Conservation (phyloP, 208 protist genomes). For the Leishmania braziliensis region DNA sequence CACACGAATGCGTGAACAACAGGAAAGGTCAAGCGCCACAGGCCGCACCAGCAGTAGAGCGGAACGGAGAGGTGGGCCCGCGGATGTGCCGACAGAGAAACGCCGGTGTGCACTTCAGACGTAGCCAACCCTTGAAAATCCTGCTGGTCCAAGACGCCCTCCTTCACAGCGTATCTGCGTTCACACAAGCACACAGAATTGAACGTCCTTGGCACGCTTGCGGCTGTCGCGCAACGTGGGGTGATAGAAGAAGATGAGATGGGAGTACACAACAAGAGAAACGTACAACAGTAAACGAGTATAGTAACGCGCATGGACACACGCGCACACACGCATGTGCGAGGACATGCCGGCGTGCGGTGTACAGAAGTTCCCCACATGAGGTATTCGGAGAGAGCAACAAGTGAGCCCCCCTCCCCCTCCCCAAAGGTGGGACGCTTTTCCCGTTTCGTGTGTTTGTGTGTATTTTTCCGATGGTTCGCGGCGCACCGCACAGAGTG, state of each 20-base stretch:
- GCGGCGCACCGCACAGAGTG: neutral
- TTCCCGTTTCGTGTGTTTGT: too few relatives aligned
- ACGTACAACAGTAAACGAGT: neutral
- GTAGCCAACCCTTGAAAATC: neutral
- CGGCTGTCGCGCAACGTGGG: neutral
- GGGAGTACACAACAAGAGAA: neutral
- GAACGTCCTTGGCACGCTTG: neutral
- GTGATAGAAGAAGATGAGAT: slow-evolving; percentile 1
- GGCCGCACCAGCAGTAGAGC: neutral
- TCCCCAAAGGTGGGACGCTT: neutral
- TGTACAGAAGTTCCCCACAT: neutral
- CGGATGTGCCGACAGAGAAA: neutral
- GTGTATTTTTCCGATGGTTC: neutral
- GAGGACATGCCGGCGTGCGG: neutral
- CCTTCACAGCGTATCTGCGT: neutral
- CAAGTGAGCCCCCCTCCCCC: neutral
- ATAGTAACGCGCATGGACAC: neutral
- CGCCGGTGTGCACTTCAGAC: neutral
- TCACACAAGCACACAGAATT: neutral
- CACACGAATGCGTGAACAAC: neutral
- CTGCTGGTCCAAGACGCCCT: neutral
- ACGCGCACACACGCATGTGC: neutral
- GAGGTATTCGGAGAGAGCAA: neutral
- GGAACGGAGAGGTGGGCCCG: neutral
- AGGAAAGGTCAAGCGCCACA: neutral